phyloP scores from a whole-genome alignment of 768 basidiomycete genomes.

The Sarcomyxa edulis region DNA sequence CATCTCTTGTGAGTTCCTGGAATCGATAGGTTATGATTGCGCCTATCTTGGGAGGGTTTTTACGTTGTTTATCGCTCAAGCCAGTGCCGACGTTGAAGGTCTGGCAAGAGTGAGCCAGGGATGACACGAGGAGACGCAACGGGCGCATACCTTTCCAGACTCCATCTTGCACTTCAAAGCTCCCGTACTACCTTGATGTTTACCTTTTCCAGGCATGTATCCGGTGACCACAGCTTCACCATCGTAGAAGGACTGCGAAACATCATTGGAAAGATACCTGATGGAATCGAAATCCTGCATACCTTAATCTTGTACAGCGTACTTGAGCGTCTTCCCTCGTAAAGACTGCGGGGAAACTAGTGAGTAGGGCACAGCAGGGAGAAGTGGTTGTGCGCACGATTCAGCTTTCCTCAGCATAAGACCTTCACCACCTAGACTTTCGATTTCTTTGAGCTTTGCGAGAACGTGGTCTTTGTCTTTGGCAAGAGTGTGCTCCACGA shows the following conservation, averaged over 20 bases:
- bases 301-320: conserved; percentile 54
- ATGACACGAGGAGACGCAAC: neutral
- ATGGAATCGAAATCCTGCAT: neutral
- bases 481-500: conserved; percentile 45
- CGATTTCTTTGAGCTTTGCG: conserved; percentile 48
- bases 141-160: conserved; percentile 46
- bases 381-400: conserved; percentile 30
- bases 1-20: conserved; percentile 52
- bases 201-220: conserved; percentile 49
- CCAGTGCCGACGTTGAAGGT: conserved; percentile 55
- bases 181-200: conserved; percentile 41
- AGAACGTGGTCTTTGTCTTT: conserved; percentile 45
- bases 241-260: conserved; percentile 47
- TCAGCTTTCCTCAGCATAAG: conserved; percentile 49
- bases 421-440: conserved; percentile 51
- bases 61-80: conserved; percentile 47
- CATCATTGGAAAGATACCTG: neutral
- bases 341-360: conserved; percentile 25
- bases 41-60: conserved; percentile 49
- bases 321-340: conserved; percentile 43
- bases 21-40: conserved; percentile 54
- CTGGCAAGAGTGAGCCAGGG: conserved; percentile 18
- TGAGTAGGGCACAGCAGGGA: neutral
- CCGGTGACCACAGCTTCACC: conserved; percentile 58
- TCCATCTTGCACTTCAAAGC: conserved; percentile 54